phyloP scores from a whole-genome alignment of 371 early-diverging fungal species.

The Lichtheimia hyalospora region DNA sequence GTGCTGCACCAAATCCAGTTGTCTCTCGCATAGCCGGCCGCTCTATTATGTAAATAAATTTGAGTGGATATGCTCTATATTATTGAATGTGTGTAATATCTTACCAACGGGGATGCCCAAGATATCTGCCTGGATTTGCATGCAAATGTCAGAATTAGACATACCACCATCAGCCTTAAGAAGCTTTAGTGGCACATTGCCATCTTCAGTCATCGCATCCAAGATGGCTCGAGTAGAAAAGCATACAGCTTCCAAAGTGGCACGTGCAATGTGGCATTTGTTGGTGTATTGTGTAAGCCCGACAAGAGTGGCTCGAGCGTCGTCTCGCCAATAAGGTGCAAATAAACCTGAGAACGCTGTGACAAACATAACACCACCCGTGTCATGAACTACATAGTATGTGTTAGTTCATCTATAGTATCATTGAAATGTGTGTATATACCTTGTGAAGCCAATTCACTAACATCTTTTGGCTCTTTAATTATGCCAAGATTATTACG shows the following conservation, averaged over 20 bases:
- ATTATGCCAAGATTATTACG: slow-evolving; percentile 87
- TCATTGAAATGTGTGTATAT: background rate
- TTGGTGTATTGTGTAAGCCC: slow-evolving; percentile 90
- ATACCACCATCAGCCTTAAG: slow-evolving; percentile 94
- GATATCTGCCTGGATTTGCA: slow-evolving; percentile 93
- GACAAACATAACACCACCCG: slow-evolving; percentile 92
- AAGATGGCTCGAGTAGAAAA: slow-evolving; percentile 89
- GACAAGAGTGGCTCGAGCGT: slow-evolving; percentile 87
- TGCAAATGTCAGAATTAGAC: slow-evolving; percentile 84
- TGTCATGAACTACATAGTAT: slow-evolving; percentile 55
- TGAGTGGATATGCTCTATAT: background rate
- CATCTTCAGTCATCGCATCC: slow-evolving; percentile 82
- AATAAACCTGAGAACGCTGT: slow-evolving; percentile 94
- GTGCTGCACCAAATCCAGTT: slow-evolving; percentile 92
- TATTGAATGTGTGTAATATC: background rate
- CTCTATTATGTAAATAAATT: slow-evolving; percentile 34
- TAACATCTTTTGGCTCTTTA: slow-evolving; percentile 69
- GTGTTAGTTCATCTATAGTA: background rate
- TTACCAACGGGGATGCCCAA: slow-evolving; percentile 62
- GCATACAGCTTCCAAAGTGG: slow-evolving; percentile 88
- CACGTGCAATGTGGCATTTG: slow-evolving; percentile 83
- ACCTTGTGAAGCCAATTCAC: slow-evolving; percentile 33
- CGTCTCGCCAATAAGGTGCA: slow-evolving; percentile 95
- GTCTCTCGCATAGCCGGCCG: slow-evolving; percentile 91
- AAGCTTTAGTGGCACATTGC: slow-evolving; percentile 58